Evolutionary conservation across 2,329 filamentous ascomycete genomes (phyloP), one percentile per base, ranked within the genome.

Genomic region (Dothistroma pini): DNA sequence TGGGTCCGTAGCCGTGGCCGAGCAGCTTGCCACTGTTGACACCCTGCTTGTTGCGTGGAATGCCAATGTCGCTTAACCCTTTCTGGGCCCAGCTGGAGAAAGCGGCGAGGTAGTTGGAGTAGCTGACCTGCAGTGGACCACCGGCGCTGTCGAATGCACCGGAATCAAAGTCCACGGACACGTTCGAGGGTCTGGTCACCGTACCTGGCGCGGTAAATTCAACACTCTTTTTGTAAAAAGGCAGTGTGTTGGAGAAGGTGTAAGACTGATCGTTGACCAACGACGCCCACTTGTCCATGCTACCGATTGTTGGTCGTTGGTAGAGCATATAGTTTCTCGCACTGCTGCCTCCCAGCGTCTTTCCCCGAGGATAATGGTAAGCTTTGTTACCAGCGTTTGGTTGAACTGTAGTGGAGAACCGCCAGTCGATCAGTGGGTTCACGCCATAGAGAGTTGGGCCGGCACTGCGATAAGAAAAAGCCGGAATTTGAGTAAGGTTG

Each of bases 71-170:
- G 16, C 59, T 55, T 22, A 67, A 59, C 3, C 62, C 57, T 5
- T 19, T 31, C 19, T 57, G 47, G 1, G 61, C 57, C 54, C 55
- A 68, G 19, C 56, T 60, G 1, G 59, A 58, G 49, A 66, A 62
- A 5, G 67, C 56, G 22, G 51, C 44, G 12, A 62, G 60, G 16
- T 59, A 62, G 32, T 69, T 66, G 11, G 71, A 62, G 57, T 69
- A 75, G 0, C 73, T 72, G 5, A 76, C 71, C 19, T 75, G 62
- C 12, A 77, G 61, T 16, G 74, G 75, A 0, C 74, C 74, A 11
- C 58, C 65, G 6, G 22, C 22, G 3, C 16, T 50, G 8, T 6
- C 59, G 53, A 61, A 72, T 66, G 58, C 59, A 25, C 22, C 29
- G 11, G 55, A 29, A 11, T 60, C 57, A 54, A 62, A 64, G 31